Evolutionary conservation across 1,284 basidiomycete genomes (phyloP).

Genomic region (Thecaphora thlaspeos): DNA sequence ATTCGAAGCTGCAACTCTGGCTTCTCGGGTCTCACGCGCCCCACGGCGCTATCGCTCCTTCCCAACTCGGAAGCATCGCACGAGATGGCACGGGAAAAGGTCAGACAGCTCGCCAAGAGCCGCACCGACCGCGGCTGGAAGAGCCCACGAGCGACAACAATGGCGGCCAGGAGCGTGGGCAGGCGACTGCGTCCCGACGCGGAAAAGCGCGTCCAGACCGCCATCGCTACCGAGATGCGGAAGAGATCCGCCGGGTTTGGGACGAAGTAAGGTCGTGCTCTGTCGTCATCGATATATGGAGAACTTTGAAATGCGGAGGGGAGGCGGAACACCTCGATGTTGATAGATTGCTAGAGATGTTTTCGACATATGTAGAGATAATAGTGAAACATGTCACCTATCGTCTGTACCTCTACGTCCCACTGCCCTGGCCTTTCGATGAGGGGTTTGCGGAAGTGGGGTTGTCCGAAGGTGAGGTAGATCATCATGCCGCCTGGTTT

Average conservation of each 20-base stretch:
- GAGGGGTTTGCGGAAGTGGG: constrained; percentile 45
- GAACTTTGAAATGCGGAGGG: no score
- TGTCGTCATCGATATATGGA: no score
- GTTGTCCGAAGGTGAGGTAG: constrained; percentile 55
- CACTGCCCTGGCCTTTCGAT: constrained; percentile 34
- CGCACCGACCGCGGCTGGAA: constrained; percentile 15
- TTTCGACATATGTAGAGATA: constrained; percentile 48
- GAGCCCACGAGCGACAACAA: constrained; percentile 11
- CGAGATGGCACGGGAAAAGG: constrained; percentile 9
- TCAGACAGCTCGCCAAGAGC: constrained; percentile 14
- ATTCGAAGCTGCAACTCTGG: not conserved
- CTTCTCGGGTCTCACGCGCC: not conserved
- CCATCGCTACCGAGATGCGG: not conserved
- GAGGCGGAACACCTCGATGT: not conserved
- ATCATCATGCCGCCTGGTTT: constrained; percentile 41
- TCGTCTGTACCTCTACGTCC: constrained; percentile 32
- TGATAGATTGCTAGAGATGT: not conserved
- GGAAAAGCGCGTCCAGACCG: not conserved
- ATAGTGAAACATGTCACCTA: constrained; percentile 53
- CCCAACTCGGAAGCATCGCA: constrained; percentile 19
- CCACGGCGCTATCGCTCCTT: constrained; percentile 27
- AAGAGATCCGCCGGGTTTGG: not conserved
- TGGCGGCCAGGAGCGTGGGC: no score
- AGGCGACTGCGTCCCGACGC: not conserved
- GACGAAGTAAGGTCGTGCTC: no score